Percentiles rank a stretch among this genome's conserved stretches.
Evolutionary conservation across 2,329 filamentous ascomycete species (phyloP).

Genomic region (Penicillium sp.): DNA sequence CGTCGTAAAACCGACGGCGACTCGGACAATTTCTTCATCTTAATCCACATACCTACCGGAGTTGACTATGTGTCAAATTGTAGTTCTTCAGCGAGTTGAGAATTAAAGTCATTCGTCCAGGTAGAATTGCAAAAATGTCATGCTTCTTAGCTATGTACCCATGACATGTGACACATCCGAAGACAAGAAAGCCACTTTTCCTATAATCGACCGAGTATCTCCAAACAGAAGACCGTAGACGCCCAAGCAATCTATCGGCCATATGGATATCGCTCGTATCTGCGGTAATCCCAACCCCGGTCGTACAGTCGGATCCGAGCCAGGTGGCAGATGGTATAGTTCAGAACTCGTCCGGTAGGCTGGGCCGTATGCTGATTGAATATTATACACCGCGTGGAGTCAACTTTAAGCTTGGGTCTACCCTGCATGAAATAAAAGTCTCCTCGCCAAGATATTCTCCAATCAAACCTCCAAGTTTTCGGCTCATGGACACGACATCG

Average conservation of each 20-base stretch:
- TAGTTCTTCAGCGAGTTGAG: too few species aligned
- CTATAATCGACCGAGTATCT: not conserved
- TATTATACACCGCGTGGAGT: conserved; percentile 41
- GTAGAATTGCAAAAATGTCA: not conserved
- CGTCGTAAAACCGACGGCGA: not conserved
- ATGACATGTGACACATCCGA: not conserved
- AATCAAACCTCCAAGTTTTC: conserved; percentile 42
- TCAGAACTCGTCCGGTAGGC: conserved; percentile 39
- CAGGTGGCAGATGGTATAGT: conserved; percentile 38
- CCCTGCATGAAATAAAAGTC: conserved; percentile 47
- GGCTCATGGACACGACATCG: conserved; percentile 38
- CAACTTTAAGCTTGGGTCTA: conserved; percentile 32
- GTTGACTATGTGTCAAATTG: not conserved
- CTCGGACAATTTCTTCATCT: not conserved
- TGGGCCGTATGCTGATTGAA: conserved; percentile 48
- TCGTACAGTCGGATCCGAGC: not conserved
- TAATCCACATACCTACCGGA: not conserved
- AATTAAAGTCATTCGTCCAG: too few species aligned
- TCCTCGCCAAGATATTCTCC: conserved; percentile 50
- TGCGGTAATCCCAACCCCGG: conserved; percentile 11
- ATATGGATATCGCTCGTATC: conserved; percentile 23
- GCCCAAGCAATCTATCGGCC: conserved; percentile 19
- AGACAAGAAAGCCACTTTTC: not conserved
- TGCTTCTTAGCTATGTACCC: too few species aligned
- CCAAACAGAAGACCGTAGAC: not conserved